These are phyloP conservation scores for Stevia rebaudiana DNA, from an alignment of 140 eudicot species.

Conservation along the genomic window DNA sequence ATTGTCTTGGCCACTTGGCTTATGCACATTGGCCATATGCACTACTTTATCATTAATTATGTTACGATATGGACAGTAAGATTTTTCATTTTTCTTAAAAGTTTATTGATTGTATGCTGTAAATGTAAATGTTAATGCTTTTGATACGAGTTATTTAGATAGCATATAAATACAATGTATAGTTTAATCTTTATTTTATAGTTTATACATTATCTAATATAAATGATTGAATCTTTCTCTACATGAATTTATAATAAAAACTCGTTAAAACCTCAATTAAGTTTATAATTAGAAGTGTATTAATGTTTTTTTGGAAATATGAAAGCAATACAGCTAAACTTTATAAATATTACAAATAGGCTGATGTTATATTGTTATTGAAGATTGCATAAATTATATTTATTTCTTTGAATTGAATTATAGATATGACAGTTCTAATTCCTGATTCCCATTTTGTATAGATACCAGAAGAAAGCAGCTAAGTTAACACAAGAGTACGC, in stretches of 20 bases:
- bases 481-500: constrained; percentile 79
- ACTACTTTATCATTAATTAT: constrained; percentile 56
- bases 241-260: not conserved
- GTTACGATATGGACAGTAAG: constrained; percentile 92
- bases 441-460: constrained; percentile 17
- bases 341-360: not conserved
- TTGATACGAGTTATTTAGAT: not conserved
- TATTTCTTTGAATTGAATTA: constrained; percentile 7
- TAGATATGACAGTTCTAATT: constrained; percentile 3
- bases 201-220: not conserved
- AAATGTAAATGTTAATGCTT: not conserved
- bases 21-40: constrained; percentile 78
- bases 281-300: not conserved
- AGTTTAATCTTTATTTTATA: not conserved
- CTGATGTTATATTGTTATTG: constrained; percentile 5
- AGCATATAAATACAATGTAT: not conserved
- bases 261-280: not conserved
- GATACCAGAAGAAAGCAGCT: constrained; percentile 99
- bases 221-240: not conserved
- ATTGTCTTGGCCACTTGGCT: constrained; percentile 94
- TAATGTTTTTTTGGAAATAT: not conserved
- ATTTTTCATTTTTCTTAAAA: constrained; percentile 12
- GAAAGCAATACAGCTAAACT: not conserved
- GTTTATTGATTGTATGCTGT: constrained; percentile 1
- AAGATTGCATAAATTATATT: not conserved